These are phyloP conservation scores for Apiosordaria backusii DNA, from an alignment of 495 filamentous ascomycete genomes.

Conservation along the genomic window DNA sequence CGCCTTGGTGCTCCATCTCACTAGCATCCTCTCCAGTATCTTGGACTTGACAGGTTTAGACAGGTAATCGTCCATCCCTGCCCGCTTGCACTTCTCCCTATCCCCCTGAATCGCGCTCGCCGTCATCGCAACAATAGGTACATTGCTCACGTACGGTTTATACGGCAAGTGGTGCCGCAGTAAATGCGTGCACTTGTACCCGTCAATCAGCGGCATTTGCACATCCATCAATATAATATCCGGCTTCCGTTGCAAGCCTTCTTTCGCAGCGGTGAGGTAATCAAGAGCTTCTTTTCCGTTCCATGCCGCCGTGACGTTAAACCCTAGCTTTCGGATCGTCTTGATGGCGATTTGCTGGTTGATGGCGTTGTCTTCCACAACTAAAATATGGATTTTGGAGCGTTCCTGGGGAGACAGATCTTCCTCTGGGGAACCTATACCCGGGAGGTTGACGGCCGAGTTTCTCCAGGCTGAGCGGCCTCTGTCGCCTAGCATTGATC, in stretches of 20 bases:
- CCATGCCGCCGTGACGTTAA: constrained; percentile 63
- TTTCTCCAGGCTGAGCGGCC: constrained; percentile 30
- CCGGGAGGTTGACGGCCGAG: constrained; percentile 31
- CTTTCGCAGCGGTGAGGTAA: constrained; percentile 46
- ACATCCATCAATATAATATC: constrained; percentile 89
- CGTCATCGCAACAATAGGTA: constrained; percentile 79
- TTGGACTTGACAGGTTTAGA: constrained; percentile 70
- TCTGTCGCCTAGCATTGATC: constrained; percentile 28
- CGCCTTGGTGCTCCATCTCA: constrained; percentile 47
- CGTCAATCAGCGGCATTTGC: constrained; percentile 80
- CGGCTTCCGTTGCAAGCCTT: constrained; percentile 46
- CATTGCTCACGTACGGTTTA: constrained; percentile 46
- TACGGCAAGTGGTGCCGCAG: constrained; percentile 61
- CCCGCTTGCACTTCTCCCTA: constrained; percentile 67
- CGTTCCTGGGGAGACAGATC: constrained; percentile 47
- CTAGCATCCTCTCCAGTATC: constrained; percentile 67
- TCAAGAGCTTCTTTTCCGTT: constrained; percentile 76
- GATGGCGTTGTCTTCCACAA: constrained; percentile 78
- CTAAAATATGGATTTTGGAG: constrained; percentile 56
- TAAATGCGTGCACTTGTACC: constrained; percentile 70
- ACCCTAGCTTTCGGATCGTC: constrained; percentile 72
- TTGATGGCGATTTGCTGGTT: constrained; percentile 77
- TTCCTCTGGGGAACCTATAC: constrained; percentile 27
- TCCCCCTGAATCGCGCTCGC: constrained; percentile 80
- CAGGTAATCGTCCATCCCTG: constrained; percentile 84